Evolutionary conservation across 257 asterid genomes (phyloP).

Genomic region (Nicotiana tomentosiformis): DNA sequence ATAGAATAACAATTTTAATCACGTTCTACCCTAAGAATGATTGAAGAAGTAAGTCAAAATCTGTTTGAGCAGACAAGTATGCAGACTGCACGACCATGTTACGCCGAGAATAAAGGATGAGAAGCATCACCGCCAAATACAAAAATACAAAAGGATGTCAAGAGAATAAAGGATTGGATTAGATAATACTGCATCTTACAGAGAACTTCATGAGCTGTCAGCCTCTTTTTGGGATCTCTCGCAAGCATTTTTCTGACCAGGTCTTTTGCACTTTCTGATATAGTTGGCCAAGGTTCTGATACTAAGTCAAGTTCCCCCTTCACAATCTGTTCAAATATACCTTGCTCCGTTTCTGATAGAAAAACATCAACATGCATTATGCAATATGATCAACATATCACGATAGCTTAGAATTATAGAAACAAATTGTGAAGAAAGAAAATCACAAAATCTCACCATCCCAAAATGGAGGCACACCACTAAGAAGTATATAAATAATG

Average conservation of each 20-base stretch:
- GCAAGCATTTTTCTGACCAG: conserved; percentile 57
- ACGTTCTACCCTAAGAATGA: not conserved
- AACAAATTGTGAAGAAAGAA: not conserved
- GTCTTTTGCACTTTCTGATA: conserved; percentile 60
- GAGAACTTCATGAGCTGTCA: conserved; percentile 65
- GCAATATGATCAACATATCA: not conserved
- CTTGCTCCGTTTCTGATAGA: conserved; percentile 54
- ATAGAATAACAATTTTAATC: not conserved
- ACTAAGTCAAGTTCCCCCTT: conserved; percentile 62
- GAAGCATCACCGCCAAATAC: not conserved
- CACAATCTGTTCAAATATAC: conserved; percentile 63
- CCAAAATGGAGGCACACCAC: conserved; percentile 75
- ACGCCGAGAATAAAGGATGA: not conserved
- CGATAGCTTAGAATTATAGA: not conserved
- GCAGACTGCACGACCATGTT: not conserved
- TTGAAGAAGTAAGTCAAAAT: not conserved
- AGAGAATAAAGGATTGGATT: conserved; percentile 2
- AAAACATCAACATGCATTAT: conserved; percentile 4
- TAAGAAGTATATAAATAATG: conserved; percentile 49
- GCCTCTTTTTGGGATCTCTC: conserved; percentile 53
- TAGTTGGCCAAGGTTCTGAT: conserved; percentile 68
- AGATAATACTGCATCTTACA: conserved; percentile 29
- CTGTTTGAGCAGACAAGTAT: not conserved
- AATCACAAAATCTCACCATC: conserved; percentile 38
- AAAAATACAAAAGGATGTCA: not conserved